phyloP scores from a whole-genome alignment of 2,329 filamentous ascomycete species.

The Fusarium annulatum region DNA sequence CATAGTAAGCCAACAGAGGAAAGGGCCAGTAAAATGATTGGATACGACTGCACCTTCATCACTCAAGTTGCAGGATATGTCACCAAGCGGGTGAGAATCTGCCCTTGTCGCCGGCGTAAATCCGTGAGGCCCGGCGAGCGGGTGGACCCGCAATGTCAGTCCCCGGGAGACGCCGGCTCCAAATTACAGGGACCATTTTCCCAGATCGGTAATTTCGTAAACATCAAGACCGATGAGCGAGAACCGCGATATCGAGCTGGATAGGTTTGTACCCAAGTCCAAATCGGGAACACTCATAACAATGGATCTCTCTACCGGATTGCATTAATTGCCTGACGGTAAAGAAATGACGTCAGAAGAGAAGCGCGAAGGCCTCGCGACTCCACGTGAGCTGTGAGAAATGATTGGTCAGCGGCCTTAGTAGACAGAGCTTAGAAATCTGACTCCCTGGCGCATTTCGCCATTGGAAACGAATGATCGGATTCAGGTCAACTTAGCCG shows the following conservation, averaged over 20 bases:
- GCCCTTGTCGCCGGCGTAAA: constrained; percentile 20
- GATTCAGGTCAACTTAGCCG: constrained; percentile 19
- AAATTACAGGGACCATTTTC: constrained; percentile 17
- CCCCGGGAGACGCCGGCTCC: constrained; percentile 19
- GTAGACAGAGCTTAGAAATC: constrained; percentile 47
- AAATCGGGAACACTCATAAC: not conserved
- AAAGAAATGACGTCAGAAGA: constrained; percentile 44
- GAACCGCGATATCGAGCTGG: not conserved
- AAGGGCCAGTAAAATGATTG: constrained; percentile 8
- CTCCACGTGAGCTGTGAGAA: constrained; percentile 44
- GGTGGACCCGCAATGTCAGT: constrained; percentile 6
- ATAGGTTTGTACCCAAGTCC: not conserved
- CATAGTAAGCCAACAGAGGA: not conserved
- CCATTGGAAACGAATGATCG: constrained; percentile 38
- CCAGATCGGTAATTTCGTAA: not conserved
- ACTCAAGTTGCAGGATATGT: not conserved
- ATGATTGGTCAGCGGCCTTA: constrained; percentile 44
- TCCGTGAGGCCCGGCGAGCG: constrained; percentile 6
- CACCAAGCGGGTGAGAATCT: constrained; percentile 6
- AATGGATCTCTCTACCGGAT: not conserved
- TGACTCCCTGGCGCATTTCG: constrained; percentile 34
- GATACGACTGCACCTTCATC: not conserved
- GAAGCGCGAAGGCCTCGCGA: constrained; percentile 36
- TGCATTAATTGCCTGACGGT: not conserved
- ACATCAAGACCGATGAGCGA: not conserved